Evolutionary conservation across 2,329 filamentous ascomycete species (phyloP).

Genomic region (Fusarium sp.): DNA sequence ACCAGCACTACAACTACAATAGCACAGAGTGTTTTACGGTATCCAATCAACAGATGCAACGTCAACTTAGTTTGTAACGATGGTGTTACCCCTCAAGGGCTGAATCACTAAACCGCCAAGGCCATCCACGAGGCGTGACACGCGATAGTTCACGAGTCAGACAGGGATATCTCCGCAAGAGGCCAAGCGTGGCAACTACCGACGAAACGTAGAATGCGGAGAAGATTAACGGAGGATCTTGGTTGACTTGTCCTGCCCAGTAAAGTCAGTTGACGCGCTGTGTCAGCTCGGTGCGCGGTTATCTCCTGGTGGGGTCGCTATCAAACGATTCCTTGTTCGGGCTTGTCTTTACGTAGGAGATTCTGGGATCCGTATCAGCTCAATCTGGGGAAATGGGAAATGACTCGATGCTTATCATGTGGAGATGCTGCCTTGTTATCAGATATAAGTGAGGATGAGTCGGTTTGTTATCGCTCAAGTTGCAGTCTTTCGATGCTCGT

Average conservation of each 20-base stretch:
- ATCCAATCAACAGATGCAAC: neutral
- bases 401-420: conserved; percentile 23
- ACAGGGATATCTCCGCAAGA: neutral
- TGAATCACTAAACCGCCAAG: neutral
- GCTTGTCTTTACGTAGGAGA: conserved; percentile 21
- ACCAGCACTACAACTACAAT: neutral
- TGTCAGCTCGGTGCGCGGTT: conserved; percentile 34
- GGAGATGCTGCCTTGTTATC: conserved; percentile 1
- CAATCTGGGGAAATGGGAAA: conserved; percentile 20
- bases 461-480: neutral
- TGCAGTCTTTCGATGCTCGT: neutral
- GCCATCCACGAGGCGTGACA: neutral
- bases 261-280: conserved; percentile 23
- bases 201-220: conserved; percentile 7
- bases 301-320: conserved; percentile 32
- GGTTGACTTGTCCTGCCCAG: neutral
- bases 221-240: neutral
- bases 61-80: neutral
- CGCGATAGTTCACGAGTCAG: neutral
- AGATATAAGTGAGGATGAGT: conserved; percentile 3
- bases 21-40: neutral
- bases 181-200: neutral
- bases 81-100: neutral
- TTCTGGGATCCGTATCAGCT: conserved; percentile 10
- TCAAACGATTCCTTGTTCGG: conserved; percentile 15